Evolutionary conservation across 495 filamentous ascomycete genomes (phyloP), one percentile per base, ranked within the genome.

Genomic region (Penicillium herquei): DNA sequence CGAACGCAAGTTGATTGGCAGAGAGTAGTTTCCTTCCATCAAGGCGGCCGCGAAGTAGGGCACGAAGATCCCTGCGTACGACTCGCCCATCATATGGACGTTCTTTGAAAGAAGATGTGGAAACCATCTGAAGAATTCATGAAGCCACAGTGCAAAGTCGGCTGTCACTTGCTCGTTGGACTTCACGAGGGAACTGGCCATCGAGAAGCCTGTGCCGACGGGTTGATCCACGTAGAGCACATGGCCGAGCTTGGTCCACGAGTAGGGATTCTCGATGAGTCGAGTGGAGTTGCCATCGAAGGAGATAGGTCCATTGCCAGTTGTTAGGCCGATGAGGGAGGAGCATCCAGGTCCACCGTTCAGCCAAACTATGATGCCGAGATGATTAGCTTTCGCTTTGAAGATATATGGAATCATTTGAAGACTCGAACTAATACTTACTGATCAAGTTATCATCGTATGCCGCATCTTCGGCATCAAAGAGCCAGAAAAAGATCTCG

Each of bases 281-380:
- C 48, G 45, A 11, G 68, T 67, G 3, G 70, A 65, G 33, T 70
- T 68, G 2, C 64, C 66, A 26, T 37, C 39, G 39, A 72, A 70
- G 7, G 59, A 62, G 17, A 72, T 58, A 18, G 68, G 68, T 1
- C 68, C 68, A 21, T 66, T 69, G 16, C 68, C 68, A 11, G 58
- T 62, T 6, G 54, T 59, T 16, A 92, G 67, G 12, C 88, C 88
- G 57, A 84, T 79, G 8, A 92, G 71, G 6, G 81, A 88, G 34
- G 78, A 85, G 69, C 86, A 90, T 18, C 86, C 86, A 11, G 81
- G 81, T 35, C 87, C 87, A 39, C 87, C 87, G 63, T 88, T 88
- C 30, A 89, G 70, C 84, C 85, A 89, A 49, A 89, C 68, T 69
- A n/a, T 31, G 26, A 30, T 40, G 26, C 8, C 4, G 21, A 13